phyloP scores from a whole-genome alignment of 345 rosid genomes.

The Brassica juncea region DNA sequence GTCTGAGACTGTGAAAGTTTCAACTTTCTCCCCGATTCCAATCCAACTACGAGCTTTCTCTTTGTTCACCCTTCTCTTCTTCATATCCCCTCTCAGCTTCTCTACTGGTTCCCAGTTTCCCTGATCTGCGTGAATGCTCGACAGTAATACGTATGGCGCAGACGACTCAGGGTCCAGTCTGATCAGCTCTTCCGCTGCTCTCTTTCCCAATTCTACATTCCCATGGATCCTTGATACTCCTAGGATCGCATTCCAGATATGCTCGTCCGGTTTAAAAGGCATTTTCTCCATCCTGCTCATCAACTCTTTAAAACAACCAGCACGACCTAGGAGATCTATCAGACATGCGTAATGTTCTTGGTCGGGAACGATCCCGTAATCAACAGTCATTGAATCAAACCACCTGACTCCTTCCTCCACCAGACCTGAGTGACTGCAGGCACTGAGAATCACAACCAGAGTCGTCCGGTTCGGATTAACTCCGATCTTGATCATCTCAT shows the following conservation, averaged over 20 bases:
- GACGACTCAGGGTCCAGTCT: constrained; percentile 54
- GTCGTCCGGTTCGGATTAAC: constrained; percentile 63
- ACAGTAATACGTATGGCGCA: constrained; percentile 59
- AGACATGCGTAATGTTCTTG: constrained; percentile 78
- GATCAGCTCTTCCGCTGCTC: constrained; percentile 56
- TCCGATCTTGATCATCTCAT: constrained; percentile 53
- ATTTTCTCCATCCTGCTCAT: constrained; percentile 49
- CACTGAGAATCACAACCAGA: constrained; percentile 59
- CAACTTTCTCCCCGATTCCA: constrained; percentile 50
- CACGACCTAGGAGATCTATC: constrained; percentile 73
- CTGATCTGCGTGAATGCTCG: constrained; percentile 52
- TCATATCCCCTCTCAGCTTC: constrained; percentile 60
- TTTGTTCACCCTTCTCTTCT: constrained; percentile 47
- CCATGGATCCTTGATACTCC: constrained; percentile 61
- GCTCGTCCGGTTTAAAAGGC: constrained; percentile 52
- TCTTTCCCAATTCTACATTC: constrained; percentile 55
- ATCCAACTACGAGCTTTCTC: constrained; percentile 70
- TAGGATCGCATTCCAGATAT: constrained; percentile 54
- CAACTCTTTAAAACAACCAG: constrained; percentile 56
- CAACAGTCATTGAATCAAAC: constrained; percentile 51
- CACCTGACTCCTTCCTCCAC: constrained; percentile 59
- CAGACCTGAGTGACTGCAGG: constrained; percentile 75
- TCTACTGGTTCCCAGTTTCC: constrained; percentile 64
- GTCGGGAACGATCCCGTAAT: constrained; percentile 54
- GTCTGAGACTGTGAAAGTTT: constrained; percentile 53